These are phyloP conservation scores for Diphasiastrum complanatum DNA, from an alignment of 83 land plant genomes.

Conservation along the genomic window DNA sequence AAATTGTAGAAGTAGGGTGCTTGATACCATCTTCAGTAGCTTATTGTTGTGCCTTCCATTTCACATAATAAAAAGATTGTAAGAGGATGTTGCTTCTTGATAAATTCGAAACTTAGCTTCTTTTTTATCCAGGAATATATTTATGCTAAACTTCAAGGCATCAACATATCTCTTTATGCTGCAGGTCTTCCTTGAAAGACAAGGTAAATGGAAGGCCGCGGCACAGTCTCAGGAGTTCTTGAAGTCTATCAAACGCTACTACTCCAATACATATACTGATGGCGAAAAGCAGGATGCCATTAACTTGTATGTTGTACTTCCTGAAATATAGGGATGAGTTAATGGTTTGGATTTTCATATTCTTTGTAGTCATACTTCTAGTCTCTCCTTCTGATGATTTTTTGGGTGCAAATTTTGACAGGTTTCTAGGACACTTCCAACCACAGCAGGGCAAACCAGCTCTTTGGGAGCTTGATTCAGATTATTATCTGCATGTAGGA, in stretches of 20 bases:
- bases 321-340: background rate
- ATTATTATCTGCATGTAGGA: slow-evolving; percentile 93
- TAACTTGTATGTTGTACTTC: slow-evolving; percentile 50
- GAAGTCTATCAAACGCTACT: slow-evolving; percentile 88
- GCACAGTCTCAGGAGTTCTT: slow-evolving; percentile 91
- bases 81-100: background rate
- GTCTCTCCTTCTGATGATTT: background rate
- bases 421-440: slow-evolving; percentile 90
- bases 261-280: slow-evolving; percentile 95
- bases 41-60: too few relatives aligned
- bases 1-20: too few relatives aligned
- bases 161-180: background rate
- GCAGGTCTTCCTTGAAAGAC: slow-evolving; percentile 95
- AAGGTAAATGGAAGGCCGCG: slow-evolving; percentile 98
- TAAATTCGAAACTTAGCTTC: background rate
- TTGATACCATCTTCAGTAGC: too few relatives aligned
- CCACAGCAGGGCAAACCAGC: slow-evolving; percentile 97
- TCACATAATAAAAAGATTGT: too few relatives aligned
- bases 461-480: slow-evolving; percentile 94
- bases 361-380: background rate
- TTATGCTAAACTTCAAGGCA: too few relatives aligned
- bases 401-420: slow-evolving; percentile 14
- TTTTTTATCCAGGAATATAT: background rate
- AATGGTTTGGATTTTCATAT: background rate
- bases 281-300: slow-evolving; percentile 99